Evolutionary conservation across 257 asterid species (phyloP), one percentile per base, ranked within the genome.

Genomic region (Nicotiana obtusifolia): DNA sequence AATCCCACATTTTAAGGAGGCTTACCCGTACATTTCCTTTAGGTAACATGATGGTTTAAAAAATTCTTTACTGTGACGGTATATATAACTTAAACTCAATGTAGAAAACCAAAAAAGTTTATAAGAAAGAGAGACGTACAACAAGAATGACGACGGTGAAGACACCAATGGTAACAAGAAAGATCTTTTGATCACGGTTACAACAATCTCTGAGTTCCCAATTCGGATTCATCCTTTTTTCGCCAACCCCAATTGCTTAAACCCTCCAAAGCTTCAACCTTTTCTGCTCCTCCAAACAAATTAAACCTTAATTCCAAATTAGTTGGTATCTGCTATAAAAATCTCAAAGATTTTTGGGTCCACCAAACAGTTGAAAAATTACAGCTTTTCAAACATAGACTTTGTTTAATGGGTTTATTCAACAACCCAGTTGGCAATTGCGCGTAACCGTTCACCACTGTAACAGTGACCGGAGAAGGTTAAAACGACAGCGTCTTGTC

Each of bases 141-240:
- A 82, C 86, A 84, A 91, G 94, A 85, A 93, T 93, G 71, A 85
- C 97, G 66, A 93, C 82, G 28, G 91, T 88, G 87, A 86, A 93
- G 78, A 92, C 91, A 56, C 91, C 97, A 82, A 90, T 88, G 81
- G 91, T 87, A 64, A 82, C 84, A 77, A 93, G 95, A 86, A 93
- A 93, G 69, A 69, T 77, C 7, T 80, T 85, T 80, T 93, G 97
- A 6, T 93, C 92, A 24, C 44, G 91, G 82, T 93, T 90, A 68
- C 97, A 90, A 76, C 93, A 93, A 81, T 84, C 81, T 84, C 69
- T 86, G 81, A 93, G 92, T 81, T 91, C 97, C 97, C 97, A 93
- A 68, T 93, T 91, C 77, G 97, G 94, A 83, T 88, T 73, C 93
- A 89, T 86, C 87, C 68, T 67, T 47, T 28, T 47, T 61, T 20